Base-by-base conservation (phyloP, 192 early-diverging fungal species). In the Spizellomyces punctatus region DNA sequence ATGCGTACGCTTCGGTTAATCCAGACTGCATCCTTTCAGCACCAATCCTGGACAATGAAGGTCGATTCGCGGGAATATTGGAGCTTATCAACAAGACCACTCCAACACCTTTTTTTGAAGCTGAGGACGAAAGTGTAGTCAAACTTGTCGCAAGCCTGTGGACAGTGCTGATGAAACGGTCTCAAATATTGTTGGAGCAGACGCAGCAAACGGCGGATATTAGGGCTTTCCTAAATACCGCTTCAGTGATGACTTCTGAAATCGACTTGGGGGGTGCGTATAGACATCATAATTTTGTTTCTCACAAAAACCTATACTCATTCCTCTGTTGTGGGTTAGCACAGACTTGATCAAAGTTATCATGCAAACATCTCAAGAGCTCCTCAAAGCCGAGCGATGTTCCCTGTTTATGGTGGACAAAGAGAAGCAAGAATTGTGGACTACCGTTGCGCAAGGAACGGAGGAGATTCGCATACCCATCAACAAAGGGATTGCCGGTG, bases 391-490 rank as follows among this genome's bases (percentile, higher is more conserved):
- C 9, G 85, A 86, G 57, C 64, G 85, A 36, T 80, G 81, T 58
- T 69, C 82, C 1, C 42, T 85, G 19, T 86, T 86, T 71, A 73
- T 86, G 16, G 48, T 81, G 45, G 85, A 86, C 66, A 42, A 72
- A 17, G 79, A 77, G 47, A 78, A 76, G 55, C 52, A 74, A 54
- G 79, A 85, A 60, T 76, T 86, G 47, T 85, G 82, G 82, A 85
- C 85, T 3, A 69, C 77, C 4, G 71, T 86, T 10, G 85, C 85
- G 14, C 81, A 86, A 63, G 81, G 81, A 27, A 72, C 85, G 6
- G 74, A 65, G 1, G 85, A 86, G 66, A 86, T 86, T 50, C 64
- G 82, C 6, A 79, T 86, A 16, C 85, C 85, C 2, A 73, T 79
- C 60, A 83, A 46, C 19, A 80, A 67, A 45, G 84, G 84, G 16